Evolutionary conservation across 176 grass and related monocot species (phyloP).

Genomic region (Musa beccarii): DNA sequence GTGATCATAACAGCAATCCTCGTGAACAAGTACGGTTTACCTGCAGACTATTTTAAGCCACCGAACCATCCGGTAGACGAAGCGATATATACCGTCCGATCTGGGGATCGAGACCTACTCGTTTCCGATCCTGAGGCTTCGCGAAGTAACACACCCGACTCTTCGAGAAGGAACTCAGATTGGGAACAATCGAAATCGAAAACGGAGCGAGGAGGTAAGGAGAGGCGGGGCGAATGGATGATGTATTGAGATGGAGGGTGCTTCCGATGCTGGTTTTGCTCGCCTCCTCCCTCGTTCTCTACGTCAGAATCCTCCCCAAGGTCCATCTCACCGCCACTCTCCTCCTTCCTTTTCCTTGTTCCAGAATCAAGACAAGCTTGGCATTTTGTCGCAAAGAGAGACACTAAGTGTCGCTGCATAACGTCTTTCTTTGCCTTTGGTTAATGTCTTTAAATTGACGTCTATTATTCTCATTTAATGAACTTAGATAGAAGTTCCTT

Average conservation of each 20-base stretch:
- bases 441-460: neutral
- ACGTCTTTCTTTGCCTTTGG: no score
- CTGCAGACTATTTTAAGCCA: neutral
- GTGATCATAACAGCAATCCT: no score
- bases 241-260: conserved; percentile 27
- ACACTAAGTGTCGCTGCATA: neutral
- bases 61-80: neutral
- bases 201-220: neutral
- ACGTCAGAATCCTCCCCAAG: conserved; percentile 36
- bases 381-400: neutral
- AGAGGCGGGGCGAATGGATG: conserved; percentile 3
- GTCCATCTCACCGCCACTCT: conserved; percentile 30
- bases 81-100: neutral
- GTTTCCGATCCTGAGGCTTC: neutral
- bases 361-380: neutral
- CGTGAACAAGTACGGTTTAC: neutral
- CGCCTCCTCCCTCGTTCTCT: conserved; percentile 50
- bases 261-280: conserved; percentile 47
- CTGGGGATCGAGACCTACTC: neutral
- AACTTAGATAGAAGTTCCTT: neutral
- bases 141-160: neutral
- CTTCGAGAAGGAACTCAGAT: neutral
- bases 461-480: neutral
- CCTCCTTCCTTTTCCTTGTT: conserved; percentile 1
- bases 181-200: neutral